A percentile compares a stretch with the other conserved stretches of the same genome.
These are phyloP conservation scores for Nigrospora osmanthi DNA, from an alignment of 2,329 filamentous ascomycete genomes.

Conservation along the genomic window DNA sequence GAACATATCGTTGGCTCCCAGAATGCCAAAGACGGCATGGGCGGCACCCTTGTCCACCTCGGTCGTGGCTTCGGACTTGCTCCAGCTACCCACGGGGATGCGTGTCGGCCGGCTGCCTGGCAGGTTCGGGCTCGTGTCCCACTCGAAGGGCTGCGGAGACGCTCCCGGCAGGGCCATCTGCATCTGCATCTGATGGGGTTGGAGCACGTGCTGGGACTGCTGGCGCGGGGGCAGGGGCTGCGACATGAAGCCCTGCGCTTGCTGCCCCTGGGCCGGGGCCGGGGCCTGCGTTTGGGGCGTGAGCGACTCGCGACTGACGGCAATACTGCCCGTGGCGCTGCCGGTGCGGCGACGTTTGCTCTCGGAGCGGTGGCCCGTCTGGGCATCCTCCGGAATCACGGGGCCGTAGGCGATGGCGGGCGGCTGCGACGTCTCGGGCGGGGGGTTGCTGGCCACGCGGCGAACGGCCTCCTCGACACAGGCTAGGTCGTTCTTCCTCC, in stretches of 20 bases:
- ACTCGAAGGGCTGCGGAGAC: neutral
- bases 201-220: neutral
- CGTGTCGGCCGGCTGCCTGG: slow-evolving; percentile 47
- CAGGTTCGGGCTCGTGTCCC: slow-evolving; percentile 20
- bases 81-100: slow-evolving; percentile 54
- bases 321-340: slow-evolving; percentile 24
- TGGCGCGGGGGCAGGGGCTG: slow-evolving; percentile 1
- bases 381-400: slow-evolving; percentile 36
- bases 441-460: slow-evolving; percentile 33
- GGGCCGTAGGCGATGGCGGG: slow-evolving; percentile 43
- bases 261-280: neutral
- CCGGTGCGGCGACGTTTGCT: slow-evolving; percentile 40
- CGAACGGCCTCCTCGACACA: slow-evolving; percentile 40
- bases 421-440: slow-evolving; percentile 31
- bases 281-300: neutral
- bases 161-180: neutral
- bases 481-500: slow-evolving; percentile 28
- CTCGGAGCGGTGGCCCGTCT: slow-evolving; percentile 24
- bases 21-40: slow-evolving; percentile 55
- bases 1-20: slow-evolving; percentile 58
- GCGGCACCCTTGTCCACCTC: slow-evolving; percentile 31
- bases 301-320: slow-evolving; percentile 12
- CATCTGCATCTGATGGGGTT: neutral
- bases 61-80: slow-evolving; percentile 38
- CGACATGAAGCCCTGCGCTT: neutral